phyloP scores from a whole-genome alignment of 2,329 filamentous ascomycete genomes.

The Diaporthe amygdali region DNA sequence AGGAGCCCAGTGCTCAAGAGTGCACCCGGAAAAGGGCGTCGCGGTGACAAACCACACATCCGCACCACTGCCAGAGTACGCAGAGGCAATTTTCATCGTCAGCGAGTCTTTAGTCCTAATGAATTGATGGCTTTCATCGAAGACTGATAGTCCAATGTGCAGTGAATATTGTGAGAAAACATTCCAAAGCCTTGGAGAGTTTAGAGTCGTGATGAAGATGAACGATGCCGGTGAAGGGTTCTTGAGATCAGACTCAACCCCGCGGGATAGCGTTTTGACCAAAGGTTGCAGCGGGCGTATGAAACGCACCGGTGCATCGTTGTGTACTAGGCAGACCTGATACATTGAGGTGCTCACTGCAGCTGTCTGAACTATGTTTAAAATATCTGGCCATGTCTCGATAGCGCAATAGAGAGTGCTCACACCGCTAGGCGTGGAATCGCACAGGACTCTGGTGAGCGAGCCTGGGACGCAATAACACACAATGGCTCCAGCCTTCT shows the following conservation, averaged over 20 bases:
- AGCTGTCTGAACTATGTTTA: background rate
- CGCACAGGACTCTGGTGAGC: background rate
- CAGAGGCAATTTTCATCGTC: background rate
- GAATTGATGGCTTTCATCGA: background rate
- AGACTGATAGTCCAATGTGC: background rate
- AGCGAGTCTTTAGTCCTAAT: background rate
- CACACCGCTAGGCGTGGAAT: background rate
- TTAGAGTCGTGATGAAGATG: background rate
- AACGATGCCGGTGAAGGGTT: background rate
- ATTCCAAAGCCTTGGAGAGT: background rate
- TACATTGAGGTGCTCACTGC: background rate
- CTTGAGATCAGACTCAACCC: background rate
- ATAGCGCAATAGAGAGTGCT: background rate
- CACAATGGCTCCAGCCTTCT: background rate
- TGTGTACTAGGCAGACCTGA: conserved; percentile 2
- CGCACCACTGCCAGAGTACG: background rate
- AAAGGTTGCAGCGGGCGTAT: background rate
- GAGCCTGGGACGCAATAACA: conserved; percentile 19
- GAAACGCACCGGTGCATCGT: background rate
- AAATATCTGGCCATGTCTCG: background rate
- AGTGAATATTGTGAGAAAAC: background rate
- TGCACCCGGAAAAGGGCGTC: background rate
- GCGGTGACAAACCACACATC: background rate
- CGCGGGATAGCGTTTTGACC: background rate
- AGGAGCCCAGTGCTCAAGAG: background rate